Evolutionary conservation across 2,329 filamentous ascomycete species (phyloP).

Genomic region (Fusarium palustre): DNA sequence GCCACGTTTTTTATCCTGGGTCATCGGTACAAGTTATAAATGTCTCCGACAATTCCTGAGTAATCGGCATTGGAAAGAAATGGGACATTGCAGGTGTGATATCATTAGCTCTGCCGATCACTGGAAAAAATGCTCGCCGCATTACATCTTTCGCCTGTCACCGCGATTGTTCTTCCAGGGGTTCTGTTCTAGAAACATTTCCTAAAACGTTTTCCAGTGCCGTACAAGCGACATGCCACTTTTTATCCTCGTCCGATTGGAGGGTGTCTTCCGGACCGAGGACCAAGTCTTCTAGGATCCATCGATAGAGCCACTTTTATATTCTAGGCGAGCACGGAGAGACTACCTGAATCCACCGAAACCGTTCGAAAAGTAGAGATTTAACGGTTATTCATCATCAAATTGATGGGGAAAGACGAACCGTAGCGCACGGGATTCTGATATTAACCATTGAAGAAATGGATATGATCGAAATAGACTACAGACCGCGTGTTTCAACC

Average conservation of each 20-base stretch:
- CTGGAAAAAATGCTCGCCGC: not conserved
- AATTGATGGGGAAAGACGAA: no score
- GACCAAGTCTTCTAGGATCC: not conserved
- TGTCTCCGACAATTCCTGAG: not conserved
- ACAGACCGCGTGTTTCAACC: not conserved
- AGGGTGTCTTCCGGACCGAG: not conserved
- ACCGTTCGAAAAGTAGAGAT: not conserved
- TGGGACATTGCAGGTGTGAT: not conserved
- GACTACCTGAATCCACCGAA: not conserved
- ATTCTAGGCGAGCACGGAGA: not conserved
- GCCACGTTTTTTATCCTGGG: not conserved
- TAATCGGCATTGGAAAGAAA: not conserved
- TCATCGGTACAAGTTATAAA: not conserved
- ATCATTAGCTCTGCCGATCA: slow-evolving; percentile 3
- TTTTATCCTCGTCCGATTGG: not conserved
- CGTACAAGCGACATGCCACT: not conserved
- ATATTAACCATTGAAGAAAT: not conserved
- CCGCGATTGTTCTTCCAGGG: not conserved
- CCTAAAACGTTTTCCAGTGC: not conserved
- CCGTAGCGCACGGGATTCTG: not conserved
- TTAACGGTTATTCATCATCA: not conserved
- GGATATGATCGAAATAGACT: not conserved
- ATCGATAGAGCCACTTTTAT: not conserved
- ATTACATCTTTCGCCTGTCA: not conserved
- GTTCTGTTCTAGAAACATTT: not conserved